Conservation (phyloP, 768 basidiomycete species). For the Lanmaoa pseudosensibilis region DNA sequence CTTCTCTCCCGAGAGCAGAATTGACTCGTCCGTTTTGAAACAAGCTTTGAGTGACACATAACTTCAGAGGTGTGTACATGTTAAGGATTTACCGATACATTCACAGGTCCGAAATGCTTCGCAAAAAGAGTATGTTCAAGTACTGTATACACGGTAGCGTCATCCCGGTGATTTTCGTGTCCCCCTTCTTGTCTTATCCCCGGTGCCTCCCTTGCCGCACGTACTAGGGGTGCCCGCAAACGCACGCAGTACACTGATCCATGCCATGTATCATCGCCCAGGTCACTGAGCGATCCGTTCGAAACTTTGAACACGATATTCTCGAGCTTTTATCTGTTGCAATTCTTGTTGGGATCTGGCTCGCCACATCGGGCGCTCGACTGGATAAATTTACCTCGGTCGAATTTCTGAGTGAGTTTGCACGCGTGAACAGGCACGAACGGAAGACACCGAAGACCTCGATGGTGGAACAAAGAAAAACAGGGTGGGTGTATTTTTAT, state of each 20-base stretch:
- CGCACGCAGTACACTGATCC: background rate
- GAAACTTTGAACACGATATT: too few species aligned
- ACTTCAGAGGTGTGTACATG: background rate
- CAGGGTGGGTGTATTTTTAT: too few species aligned
- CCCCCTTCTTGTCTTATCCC: background rate
- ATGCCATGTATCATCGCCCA: background rate
- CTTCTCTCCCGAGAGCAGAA: background rate
- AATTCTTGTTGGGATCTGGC: background rate
- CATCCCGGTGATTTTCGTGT: background rate
- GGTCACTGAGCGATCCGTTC: background rate
- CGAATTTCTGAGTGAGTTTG: background rate
- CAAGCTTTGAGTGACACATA: background rate
- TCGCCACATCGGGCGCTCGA: background rate
- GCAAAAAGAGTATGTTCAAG: background rate
- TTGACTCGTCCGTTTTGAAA: background rate
- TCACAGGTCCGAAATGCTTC: background rate
- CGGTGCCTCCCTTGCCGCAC: background rate
- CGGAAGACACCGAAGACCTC: background rate
- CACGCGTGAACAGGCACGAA: too few species aligned
- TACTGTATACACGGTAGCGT: background rate
- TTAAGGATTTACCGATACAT: too few species aligned
- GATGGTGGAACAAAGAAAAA: too few species aligned
- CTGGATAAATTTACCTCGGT: background rate
- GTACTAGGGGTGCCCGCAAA: background rate
- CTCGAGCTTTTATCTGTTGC: background rate